phyloP scores from a whole-genome alignment of 192 early-diverging fungal genomes.

The Dissophora globulifera region DNA sequence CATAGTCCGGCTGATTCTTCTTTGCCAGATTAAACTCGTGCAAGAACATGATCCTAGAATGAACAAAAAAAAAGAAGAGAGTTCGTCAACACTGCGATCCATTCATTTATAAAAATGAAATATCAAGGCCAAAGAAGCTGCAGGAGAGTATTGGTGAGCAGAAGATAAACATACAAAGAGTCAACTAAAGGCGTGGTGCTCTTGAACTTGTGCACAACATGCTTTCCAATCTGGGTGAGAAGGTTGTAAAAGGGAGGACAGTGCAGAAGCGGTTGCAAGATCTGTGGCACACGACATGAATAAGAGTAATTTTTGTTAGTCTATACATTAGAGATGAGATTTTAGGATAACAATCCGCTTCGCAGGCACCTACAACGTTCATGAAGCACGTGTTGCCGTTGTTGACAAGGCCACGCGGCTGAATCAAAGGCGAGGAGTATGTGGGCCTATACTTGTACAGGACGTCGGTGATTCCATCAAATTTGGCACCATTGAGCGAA shows the following conservation, averaged over 20 bases:
- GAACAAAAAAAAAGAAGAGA: no score
- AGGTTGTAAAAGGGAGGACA: slow-evolving; percentile 94
- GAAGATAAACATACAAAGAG: slow-evolving; percentile 73
- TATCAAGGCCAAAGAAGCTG: no score
- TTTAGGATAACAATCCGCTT: not conserved
- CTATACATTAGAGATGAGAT: no score
- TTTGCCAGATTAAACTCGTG: slow-evolving; percentile 64
- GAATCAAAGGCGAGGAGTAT: slow-evolving; percentile 57
- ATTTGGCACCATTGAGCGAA: slow-evolving; percentile 30
- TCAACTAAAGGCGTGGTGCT: slow-evolving; percentile 84
- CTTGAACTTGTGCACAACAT: slow-evolving; percentile 77
- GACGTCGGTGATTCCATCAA: slow-evolving; percentile 54
- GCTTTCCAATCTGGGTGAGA: slow-evolving; percentile 70
- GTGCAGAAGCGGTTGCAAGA: slow-evolving; percentile 92
- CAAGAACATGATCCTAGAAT: slow-evolving; percentile 66
- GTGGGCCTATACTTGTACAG: slow-evolving; percentile 57
- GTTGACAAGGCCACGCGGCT: slow-evolving; percentile 95
- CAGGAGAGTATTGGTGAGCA: not conserved
- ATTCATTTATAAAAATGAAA: not conserved
- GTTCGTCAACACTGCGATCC: no score
- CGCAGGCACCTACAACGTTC: slow-evolving; percentile 79
- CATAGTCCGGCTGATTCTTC: slow-evolving; percentile 59
- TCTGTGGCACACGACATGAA: slow-evolving; percentile 53
- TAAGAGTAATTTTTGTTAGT: no score
- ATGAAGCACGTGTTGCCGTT: slow-evolving; percentile 99